A percentile compares a stretch with the other conserved stretches of the same genome.
These are phyloP conservation scores for Neurospora tetraspora DNA, from an alignment of 495 filamentous ascomycete species.

Conservation along the genomic window DNA sequence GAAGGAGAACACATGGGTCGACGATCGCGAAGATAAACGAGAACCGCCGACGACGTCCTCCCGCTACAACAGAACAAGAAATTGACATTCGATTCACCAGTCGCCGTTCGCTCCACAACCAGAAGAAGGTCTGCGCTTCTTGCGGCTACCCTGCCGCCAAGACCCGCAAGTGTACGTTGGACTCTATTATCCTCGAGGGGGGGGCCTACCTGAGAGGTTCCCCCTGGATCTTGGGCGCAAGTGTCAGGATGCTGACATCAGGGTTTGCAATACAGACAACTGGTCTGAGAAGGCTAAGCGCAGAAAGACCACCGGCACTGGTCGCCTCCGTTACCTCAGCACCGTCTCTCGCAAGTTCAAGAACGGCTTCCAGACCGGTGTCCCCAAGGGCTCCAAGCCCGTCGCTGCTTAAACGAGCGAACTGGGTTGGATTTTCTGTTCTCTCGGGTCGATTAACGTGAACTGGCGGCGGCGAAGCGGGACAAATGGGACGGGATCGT, in stretches of 20 bases:
- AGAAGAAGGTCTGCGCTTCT: conserved; percentile 95
- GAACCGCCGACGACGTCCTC: not conserved
- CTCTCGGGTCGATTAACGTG: conserved; percentile 5
- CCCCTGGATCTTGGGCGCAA: not conserved
- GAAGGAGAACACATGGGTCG: not conserved
- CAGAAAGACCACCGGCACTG: conserved; percentile 97
- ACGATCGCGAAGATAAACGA: not conserved
- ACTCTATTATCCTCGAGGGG: conserved; percentile 1
- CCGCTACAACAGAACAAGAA: not conserved
- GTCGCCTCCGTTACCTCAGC: conserved; percentile 87
- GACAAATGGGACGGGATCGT: conserved; percentile 17
- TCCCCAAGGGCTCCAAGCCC: conserved; percentile 71
- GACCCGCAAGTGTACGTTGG: conserved; percentile 91
- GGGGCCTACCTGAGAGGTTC: not conserved
- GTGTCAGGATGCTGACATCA: conserved; percentile 8
- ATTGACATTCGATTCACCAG: conserved; percentile 42
- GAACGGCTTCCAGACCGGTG: conserved; percentile 91
- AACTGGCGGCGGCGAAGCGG: conserved; percentile 11
- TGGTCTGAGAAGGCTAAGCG: conserved; percentile 99
- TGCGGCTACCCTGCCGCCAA: conserved; percentile 97
- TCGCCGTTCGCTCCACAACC: conserved; percentile 94
- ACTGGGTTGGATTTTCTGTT: not conserved
- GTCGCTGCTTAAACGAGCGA: conserved; percentile 18
- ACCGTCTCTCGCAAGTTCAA: conserved; percentile 79
- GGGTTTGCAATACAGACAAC: conserved; percentile 56